Base-by-base conservation (phyloP, 257 asterid species). In the Verbascum thapsus region DNA sequence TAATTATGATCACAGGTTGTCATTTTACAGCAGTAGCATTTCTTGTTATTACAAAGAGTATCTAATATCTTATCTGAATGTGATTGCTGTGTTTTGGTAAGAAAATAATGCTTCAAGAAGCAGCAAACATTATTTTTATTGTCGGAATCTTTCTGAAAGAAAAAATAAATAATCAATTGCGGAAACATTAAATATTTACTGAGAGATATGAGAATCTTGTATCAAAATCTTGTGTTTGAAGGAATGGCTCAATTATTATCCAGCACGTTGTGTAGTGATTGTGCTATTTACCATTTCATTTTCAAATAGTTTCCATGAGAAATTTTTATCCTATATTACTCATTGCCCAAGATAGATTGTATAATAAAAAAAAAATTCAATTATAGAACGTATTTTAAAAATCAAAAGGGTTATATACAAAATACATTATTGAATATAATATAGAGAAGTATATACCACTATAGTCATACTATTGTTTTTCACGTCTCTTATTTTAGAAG, bases 211-310 rank as follows among this genome's bases (percentile, higher is more conserved):
- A n/a, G 23, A 51, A 56, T 39, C 20, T 17, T 52, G n/a, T n/a
- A 26, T 26, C 30, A 54, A 63, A 55, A 47, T 54, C 70, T 67
- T 47, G 55, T 61, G 63, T 67, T 72, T 68, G 45, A 32, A 52
- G 70, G 71, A 71, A 54, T 39, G 50, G 10, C 16, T 39, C 63
- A 75, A 65, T 66, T 40, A 60, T 72, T 76, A 26, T 58, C n/a
- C 55, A 16, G 15, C 61, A 48, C 53, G 26, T 68, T 17, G 19
- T 7, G 18, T 9, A 62, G 23, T 16, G 18, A 17, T 16, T 11
- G 35, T 35, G 18, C 41, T 39, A 30, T 8, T 17, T 9, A 11
- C 39, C n/a, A 43, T 32, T 23, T 47, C 43, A 13, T n/a, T 60
- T 40, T 38, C 19, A 1, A 49, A 19, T 8, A n/a, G n/a, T n/a